These are phyloP conservation scores for Eimeria sp. DNA, from an alignment of 169 alveolate genomes.

Conservation along the genomic window DNA sequence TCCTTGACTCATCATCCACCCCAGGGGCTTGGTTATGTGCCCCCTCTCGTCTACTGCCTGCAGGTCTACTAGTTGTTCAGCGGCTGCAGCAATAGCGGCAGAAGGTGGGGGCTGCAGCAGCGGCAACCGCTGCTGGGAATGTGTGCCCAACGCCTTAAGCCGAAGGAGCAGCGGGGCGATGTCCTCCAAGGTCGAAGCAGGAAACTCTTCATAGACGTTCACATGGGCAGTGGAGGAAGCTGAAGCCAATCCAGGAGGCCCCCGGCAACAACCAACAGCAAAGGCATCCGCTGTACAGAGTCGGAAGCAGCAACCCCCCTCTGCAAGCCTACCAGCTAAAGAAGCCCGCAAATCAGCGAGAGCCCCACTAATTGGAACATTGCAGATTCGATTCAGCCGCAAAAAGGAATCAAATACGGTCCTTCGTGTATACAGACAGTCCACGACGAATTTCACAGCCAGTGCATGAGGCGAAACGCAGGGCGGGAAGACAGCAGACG, in stretches of 20 bases:
- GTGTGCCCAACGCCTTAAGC: conserved; percentile 61
- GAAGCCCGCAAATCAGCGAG: conserved; percentile 65
- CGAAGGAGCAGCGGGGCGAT: conserved; percentile 59
- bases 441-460: conserved; percentile 42
- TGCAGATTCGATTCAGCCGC: conserved; percentile 22
- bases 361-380: conserved; percentile 65
- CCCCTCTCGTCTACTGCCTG: conserved; percentile 49
- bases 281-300: conserved; percentile 61
- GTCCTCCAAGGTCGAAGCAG: conserved; percentile 40
- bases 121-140: conserved; percentile 66
- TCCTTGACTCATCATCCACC: conserved; percentile 58
- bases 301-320: conserved; percentile 60
- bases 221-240: not conserved
- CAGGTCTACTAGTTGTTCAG: conserved; percentile 37
- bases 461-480: conserved; percentile 18
- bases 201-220: conserved; percentile 28
- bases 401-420: conserved; percentile 34
- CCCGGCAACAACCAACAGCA: conserved; percentile 20
- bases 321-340: conserved; percentile 7
- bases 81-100: conserved; percentile 43
- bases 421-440: conserved; percentile 23
- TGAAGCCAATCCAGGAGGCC: conserved; percentile 6
- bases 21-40: conserved; percentile 52
- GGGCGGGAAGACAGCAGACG: conserved; percentile 31
- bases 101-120: conserved; percentile 68